Base-by-base conservation (phyloP, 305 asterid species). In the Solanum hybrid region DNA sequence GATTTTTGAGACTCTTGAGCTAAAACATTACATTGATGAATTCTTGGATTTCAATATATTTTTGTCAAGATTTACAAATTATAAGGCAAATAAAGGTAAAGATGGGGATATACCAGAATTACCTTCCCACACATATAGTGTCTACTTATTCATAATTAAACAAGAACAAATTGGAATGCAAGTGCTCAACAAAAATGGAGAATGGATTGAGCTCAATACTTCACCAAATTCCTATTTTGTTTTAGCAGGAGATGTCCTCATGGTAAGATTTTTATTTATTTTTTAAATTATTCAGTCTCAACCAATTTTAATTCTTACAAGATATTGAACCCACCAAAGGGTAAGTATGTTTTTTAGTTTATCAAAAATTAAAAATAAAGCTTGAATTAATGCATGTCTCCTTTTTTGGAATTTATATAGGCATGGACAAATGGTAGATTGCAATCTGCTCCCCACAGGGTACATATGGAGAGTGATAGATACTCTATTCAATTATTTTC, bases 341-440 rank as follows among this genome's bases (percentile, higher is more conserved):
- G 51, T 39, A 39, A 39, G 14, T 39, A 39, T 39, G 51, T 39
- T 10, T 39, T 39, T 10, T 11, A 39, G 2, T 11, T 39, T 39
- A 11, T 39, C 51, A 39, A 39, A 39, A 39, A 3, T 0, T 36
- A 36, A 36, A 36, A 36, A 36, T 36, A 36, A 36, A 36, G 0
- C 10, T 39, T 39, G 51, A 39, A 38, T 38, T 39, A 39, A 10
- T 39, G 14, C 51, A 39, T 39, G 51, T 39, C 51, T 39, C 14
- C 51, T 3, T 39, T 39, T 39, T 39, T 39, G 51, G 4, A 68
- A 68, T 33, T 84, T 27, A 31, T 87, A 6, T 86, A 91, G 92
- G 92, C 89, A 39, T 91, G 90, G 90, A 68, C 89, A 9, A 91
- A 91, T 34, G 45, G 92, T 6, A 32, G 80, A 45, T 10, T 91